Evolutionary conservation across 2,329 filamentous ascomycete species (phyloP).

Genomic region (Bipolaris cookei): DNA sequence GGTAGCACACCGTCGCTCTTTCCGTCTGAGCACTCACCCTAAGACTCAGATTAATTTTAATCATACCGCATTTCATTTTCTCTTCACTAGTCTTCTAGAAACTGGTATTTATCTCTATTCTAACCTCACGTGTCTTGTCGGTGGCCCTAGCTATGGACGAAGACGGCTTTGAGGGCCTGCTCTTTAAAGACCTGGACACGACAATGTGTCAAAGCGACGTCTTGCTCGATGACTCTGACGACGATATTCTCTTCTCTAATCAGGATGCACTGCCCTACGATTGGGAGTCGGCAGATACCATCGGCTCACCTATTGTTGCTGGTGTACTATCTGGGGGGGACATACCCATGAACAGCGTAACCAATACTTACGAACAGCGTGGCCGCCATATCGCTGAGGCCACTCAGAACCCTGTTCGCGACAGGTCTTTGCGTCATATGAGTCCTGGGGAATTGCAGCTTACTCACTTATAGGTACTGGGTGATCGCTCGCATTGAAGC

Average conservation of each 20-base stretch:
- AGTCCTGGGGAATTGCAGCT: background rate
- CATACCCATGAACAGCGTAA: background rate
- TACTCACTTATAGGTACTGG: constrained; percentile 32
- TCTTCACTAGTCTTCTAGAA: background rate
- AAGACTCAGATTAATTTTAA: background rate
- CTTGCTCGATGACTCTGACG: constrained; percentile 23
- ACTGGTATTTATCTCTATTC: background rate
- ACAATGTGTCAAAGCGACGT: constrained; percentile 23
- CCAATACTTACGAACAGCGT: background rate
- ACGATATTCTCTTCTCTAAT: constrained; percentile 32
- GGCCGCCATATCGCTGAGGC: background rate
- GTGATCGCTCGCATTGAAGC: constrained; percentile 63
- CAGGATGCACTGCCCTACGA: constrained; percentile 9
- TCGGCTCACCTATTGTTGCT: background rate
- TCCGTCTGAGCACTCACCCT: background rate
- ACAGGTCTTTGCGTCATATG: constrained; percentile 17
- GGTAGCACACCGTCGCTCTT: constrained; percentile 5
- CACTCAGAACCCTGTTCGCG: constrained; percentile 7
- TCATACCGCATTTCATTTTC: background rate
- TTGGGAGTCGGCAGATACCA: constrained; percentile 12
- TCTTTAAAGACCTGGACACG: constrained; percentile 32
- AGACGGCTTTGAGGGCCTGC: constrained; percentile 37
- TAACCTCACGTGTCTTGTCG: background rate
- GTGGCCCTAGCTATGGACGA: constrained; percentile 28
- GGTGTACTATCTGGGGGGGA: background rate